Base-by-base conservation (phyloP, 129 eudicot species). In the Flaveria linearis region DNA sequence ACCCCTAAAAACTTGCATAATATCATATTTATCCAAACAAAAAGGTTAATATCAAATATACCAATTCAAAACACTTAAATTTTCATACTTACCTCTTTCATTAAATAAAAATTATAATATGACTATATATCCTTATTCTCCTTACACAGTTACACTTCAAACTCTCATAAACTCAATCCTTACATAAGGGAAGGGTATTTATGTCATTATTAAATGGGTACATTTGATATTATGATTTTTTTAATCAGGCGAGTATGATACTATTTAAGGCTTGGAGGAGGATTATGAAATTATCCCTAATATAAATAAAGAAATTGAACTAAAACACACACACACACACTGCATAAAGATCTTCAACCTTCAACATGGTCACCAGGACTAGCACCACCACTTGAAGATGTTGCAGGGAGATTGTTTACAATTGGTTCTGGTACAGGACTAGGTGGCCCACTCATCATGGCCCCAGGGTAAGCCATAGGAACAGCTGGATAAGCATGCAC, bases 311-410 rank as follows among this genome's bases (percentile, higher is more conserved):
- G 11, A 15, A 65, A 6, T 58, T 36, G 10, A 36, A 33, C 42
- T 22, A 11, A 58, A 68, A 46, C 69, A 7, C 50, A 57, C 11
- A 42, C 16, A 65, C 45, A 63, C 18, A 72, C 55, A 20, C 11
- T 20, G 53, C 61, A 28, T 13, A 26, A 73, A 80, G 39, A 65
- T 64, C 36, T 80, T 33, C 36, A 50, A 93, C 98, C 99, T 95
- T 95, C 97, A 69, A 83, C 71, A 76, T 91, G 96, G 74, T 86
- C 85, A 74, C 96, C 90, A 28, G 96, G 85, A 83, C 82, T 89
- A 25, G 90, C 55, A 80, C 82, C 62, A 80, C 64, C 86, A 81
- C 88, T 86, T 62, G 89, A 86, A 77, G 96, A 88, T 68, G 91
- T 79, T 76, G 89, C 92, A 69, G 90, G 33, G 28, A 82, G 91